These are phyloP conservation scores for Lavandula angustifolia DNA, from an alignment of 257 asterid genomes.

Conservation along the genomic window DNA sequence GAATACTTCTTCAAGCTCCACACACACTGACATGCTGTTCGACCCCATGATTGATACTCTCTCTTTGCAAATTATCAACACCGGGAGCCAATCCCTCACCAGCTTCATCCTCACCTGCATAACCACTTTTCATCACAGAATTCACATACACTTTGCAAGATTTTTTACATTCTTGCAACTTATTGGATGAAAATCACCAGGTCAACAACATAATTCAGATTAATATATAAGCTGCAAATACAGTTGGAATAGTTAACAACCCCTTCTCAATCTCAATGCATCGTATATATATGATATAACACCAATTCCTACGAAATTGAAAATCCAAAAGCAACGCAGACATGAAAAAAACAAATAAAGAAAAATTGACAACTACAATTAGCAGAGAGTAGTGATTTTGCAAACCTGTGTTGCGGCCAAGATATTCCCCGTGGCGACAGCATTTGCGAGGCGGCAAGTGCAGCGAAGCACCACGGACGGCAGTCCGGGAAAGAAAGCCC, in stretches of 20 bases:
- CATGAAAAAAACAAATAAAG: background rate
- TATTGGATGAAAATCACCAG: background rate
- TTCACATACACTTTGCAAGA: too few relatives aligned
- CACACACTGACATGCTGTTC: conserved; percentile 51
- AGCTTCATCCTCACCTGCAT: conserved; percentile 81
- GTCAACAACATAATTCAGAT: background rate
- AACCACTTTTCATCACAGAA: background rate
- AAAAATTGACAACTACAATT: background rate
- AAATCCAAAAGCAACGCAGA: conserved; percentile 14
- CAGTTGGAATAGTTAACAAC: background rate
- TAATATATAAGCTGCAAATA: background rate
- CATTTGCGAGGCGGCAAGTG: conserved; percentile 79
- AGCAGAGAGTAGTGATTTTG: background rate
- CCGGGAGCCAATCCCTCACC: conserved; percentile 91
- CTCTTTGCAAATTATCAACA: conserved; percentile 77
- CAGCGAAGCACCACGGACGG: conserved; percentile 79
- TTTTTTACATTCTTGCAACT: background rate
- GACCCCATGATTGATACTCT: conserved; percentile 52
- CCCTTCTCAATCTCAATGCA: background rate
- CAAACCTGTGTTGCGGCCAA: conserved; percentile 81
- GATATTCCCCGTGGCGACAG: conserved; percentile 67
- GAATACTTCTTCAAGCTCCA: conserved; percentile 81
- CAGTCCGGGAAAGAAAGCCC: conserved; percentile 72
- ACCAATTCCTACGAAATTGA: conserved; percentile 12
- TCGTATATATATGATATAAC: background rate